Conservation (phyloP, 257 asterid genomes). For the Solanum bulbocastanum region DNA sequence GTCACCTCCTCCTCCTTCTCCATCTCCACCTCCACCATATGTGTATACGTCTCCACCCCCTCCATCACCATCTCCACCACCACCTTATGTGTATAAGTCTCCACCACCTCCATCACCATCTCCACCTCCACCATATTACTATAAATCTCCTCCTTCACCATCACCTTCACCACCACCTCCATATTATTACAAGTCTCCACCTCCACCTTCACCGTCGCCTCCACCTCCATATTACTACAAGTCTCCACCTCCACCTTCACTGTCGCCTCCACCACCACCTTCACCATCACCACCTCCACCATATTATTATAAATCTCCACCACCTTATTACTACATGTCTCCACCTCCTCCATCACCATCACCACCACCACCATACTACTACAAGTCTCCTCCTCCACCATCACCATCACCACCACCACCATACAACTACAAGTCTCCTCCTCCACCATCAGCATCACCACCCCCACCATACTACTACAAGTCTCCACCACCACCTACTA, state of each 20-base stretch:
- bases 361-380: background rate
- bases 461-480: slow-evolving; percentile 6
- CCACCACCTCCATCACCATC: background rate
- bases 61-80: background rate
- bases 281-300: background rate
- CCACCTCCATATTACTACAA: background rate
- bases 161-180: background rate
- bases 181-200: background rate
- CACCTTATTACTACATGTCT: background rate
- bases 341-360: background rate
- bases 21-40: background rate
- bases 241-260: background rate
- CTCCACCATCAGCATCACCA: background rate
- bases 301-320: background rate
- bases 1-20: background rate
- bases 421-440: background rate
- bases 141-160: background rate
- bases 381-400: background rate
- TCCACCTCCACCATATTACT: background rate
- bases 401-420: background rate
- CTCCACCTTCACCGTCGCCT: background rate
- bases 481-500: background rate
- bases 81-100: background rate
- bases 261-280: background rate
- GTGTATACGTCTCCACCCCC: background rate